phyloP scores from a whole-genome alignment of 208 protist species.

The Porcisia hertigi region DNA sequence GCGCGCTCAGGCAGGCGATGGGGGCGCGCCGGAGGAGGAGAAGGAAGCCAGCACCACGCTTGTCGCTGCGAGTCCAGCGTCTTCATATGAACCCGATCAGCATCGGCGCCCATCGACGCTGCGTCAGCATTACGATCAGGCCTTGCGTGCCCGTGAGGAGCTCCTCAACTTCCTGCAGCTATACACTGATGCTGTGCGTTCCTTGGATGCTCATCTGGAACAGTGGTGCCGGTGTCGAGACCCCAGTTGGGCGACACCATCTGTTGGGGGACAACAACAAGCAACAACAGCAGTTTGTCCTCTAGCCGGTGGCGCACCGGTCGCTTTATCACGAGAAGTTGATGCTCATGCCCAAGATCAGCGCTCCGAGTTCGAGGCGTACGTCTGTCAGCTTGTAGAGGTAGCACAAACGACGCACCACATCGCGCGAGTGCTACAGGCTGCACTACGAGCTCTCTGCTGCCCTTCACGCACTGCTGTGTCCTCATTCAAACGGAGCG shows the following conservation, averaged over 20 bases:
- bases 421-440: slow-evolving; percentile 22
- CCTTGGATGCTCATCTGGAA: slow-evolving; percentile 26
- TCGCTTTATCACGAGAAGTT: background rate
- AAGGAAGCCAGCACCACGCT: background rate
- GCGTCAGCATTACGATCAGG: slow-evolving; percentile 33
- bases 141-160: slow-evolving; percentile 20
- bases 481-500: background rate
- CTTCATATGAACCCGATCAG: background rate
- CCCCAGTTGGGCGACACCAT: background rate
- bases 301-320: background rate
- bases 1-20: slow-evolving; percentile 4
- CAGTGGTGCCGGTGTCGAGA: slow-evolving; percentile 5
- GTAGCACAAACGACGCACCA: slow-evolving; percentile 22
- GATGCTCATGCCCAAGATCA: background rate
- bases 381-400: slow-evolving; percentile 28
- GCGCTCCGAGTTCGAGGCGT: slow-evolving; percentile 11
- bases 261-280: background rate
- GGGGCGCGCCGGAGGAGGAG: background rate
- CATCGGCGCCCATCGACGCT: slow-evolving; percentile 14
- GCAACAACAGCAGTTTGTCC: background rate
- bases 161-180: slow-evolving; percentile 25
- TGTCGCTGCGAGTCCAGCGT: background rate
- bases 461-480: slow-evolving; percentile 5
- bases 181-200: slow-evolving; percentile 29
- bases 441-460: slow-evolving; percentile 24